Evolutionary conservation across 1,139 yeast genomes (phyloP).

Genomic region (Taphrina flavorubra): DNA sequence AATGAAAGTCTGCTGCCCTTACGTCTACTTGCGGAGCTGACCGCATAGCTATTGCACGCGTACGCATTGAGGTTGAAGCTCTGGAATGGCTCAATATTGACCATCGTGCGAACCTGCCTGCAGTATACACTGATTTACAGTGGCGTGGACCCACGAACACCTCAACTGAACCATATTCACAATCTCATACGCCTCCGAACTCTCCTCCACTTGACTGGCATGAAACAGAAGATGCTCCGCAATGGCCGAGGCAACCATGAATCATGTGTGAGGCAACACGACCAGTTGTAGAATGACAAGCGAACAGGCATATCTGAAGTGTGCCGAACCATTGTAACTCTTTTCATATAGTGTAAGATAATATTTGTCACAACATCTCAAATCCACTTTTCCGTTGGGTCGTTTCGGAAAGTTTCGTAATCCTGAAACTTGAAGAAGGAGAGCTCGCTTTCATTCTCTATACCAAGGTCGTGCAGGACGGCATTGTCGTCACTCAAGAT

Average conservation of each 20-base stretch:
- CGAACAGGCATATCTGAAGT: too few species aligned
- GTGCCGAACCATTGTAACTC: background rate
- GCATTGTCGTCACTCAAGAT: conserved; percentile 58
- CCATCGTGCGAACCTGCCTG: background rate
- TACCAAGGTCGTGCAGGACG: conserved; percentile 52
- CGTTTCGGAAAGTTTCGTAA: conserved; percentile 69
- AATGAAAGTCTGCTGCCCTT: background rate
- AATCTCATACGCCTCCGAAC: background rate
- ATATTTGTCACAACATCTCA: background rate
- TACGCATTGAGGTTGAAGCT: background rate
- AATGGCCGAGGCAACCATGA: too few species aligned
- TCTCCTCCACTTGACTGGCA: background rate
- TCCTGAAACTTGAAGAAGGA: conserved; percentile 73
- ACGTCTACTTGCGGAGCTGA: background rate
- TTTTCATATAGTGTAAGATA: background rate
- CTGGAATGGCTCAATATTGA: background rate
- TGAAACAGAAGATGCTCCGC: background rate
- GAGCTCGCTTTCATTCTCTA: conserved; percentile 84
- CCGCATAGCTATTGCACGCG: background rate
- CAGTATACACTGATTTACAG: background rate
- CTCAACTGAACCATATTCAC: background rate
- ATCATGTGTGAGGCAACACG: too few species aligned
- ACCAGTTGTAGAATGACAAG: too few species aligned
- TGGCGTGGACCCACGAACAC: background rate
- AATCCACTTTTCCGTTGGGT: conserved; percentile 90